These are phyloP conservation scores for Yarrowia phangngaensis DNA, from an alignment of 805 yeast genomes.

Conservation along the genomic window DNA sequence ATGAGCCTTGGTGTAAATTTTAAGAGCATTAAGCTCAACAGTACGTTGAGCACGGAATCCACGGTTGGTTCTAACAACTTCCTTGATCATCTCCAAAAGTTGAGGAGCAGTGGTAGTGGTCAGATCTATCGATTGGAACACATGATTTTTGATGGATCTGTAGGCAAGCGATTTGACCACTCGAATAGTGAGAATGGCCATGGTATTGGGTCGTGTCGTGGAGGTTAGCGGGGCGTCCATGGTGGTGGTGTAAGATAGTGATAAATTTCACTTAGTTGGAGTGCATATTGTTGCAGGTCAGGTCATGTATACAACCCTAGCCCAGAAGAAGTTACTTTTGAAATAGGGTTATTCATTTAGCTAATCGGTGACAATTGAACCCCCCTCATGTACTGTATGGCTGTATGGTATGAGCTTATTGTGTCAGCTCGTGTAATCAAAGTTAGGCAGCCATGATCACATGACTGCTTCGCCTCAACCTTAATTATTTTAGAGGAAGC, in stretches of 20 bases:
- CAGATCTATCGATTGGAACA: conserved; percentile 65
- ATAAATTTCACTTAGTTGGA: too few species aligned
- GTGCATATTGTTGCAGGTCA: too few species aligned
- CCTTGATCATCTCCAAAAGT: conserved; percentile 51
- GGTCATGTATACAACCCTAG: too few species aligned
- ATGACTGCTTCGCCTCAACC: too few species aligned
- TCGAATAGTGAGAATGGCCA: conserved; percentile 71
- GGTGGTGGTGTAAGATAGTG: background rate
- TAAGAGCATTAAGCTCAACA: conserved; percentile 61
- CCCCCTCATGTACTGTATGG: too few species aligned
- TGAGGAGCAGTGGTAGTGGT: conserved; percentile 61
- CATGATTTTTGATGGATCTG: conserved; percentile 34
- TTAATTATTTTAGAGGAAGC: too few species aligned
- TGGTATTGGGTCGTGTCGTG: conserved; percentile 15
- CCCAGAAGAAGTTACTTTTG: too few species aligned
- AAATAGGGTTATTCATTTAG: too few species aligned
- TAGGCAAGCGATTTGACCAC: conserved; percentile 82
- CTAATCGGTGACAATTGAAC: too few species aligned
- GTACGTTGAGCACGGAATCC: conserved; percentile 78
- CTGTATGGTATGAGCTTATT: too few species aligned
- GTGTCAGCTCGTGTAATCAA: too few species aligned
- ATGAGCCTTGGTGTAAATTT: conserved; percentile 91
- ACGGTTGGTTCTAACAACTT: conserved; percentile 53
- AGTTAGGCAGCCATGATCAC: too few species aligned
- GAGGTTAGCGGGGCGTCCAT: conserved; percentile 25